phyloP scores from a whole-genome alignment of 805 yeast species.

The Candida bentonensis region DNA sequence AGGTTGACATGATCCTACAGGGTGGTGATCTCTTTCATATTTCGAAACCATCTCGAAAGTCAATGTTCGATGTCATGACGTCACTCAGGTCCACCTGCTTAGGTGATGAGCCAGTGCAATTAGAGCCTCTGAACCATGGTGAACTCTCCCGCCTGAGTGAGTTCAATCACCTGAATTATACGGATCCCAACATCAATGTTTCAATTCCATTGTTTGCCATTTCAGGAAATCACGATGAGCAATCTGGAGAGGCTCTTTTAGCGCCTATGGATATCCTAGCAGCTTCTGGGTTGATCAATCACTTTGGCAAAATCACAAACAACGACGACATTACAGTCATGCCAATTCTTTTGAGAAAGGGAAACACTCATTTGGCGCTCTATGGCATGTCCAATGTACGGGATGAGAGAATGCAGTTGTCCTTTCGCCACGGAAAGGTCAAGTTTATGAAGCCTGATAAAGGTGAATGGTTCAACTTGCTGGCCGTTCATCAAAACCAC shows the following conservation, averaged over 20 bases:
- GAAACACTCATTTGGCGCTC: constrained; percentile 64
- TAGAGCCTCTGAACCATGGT: constrained; percentile 75
- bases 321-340: constrained; percentile 59
- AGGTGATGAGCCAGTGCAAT: constrained; percentile 78
- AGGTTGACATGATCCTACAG: constrained; percentile 77
- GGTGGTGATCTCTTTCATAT: constrained; percentile 89
- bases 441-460: constrained; percentile 60
- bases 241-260: constrained; percentile 62
- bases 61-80: constrained; percentile 70
- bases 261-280: constrained; percentile 78
- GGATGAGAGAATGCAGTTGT: constrained; percentile 74
- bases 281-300: constrained; percentile 73
- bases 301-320: constrained; percentile 71
- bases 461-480: constrained; percentile 67
- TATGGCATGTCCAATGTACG: constrained; percentile 83
- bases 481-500: constrained; percentile 86
- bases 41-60: constrained; percentile 77
- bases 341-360: constrained; percentile 76
- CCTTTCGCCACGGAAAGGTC: constrained; percentile 70
- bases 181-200: constrained; percentile 80
- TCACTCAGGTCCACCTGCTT: constrained; percentile 57
- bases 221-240: constrained; percentile 94
- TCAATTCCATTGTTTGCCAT: constrained; percentile 86
- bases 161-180: constrained; percentile 63
- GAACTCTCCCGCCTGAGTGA: constrained; percentile 34